Percentiles rank a stretch among this genome's conserved stretches.
These are phyloP conservation scores for Epichloe amarillans DNA, from an alignment of 2,329 filamentous ascomycete genomes.

Conservation along the genomic window DNA sequence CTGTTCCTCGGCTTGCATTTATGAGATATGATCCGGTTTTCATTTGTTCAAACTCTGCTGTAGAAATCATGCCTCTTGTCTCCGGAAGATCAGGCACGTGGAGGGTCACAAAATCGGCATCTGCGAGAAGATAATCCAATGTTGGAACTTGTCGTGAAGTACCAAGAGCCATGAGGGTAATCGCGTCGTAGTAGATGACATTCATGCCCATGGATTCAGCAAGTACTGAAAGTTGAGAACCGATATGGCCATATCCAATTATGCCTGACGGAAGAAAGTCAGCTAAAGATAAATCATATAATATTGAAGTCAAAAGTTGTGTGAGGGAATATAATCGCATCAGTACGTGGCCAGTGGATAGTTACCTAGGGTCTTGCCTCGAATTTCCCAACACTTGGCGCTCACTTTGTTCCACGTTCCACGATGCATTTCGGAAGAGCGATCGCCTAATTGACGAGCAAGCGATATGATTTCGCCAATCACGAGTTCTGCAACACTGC, in stretches of 20 bases:
- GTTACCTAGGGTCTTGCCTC: slow-evolving; percentile 84
- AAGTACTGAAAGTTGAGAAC: slow-evolving; percentile 85
- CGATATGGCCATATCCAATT: slow-evolving; percentile 94
- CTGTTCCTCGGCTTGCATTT: slow-evolving; percentile 86
- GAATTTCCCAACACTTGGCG: slow-evolving; percentile 91
- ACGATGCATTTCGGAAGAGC: slow-evolving; percentile 84
- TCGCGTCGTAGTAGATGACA: slow-evolving; percentile 92
- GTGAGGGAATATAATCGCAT: background rate
- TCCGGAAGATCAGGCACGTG: slow-evolving; percentile 91
- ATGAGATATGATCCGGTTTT: slow-evolving; percentile 87
- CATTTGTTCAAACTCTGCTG: slow-evolving; percentile 70
- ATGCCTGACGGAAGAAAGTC: slow-evolving; percentile 45
- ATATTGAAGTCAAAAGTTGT: background rate
- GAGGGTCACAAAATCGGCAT: slow-evolving; percentile 84
- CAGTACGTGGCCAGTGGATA: slow-evolving; percentile 3
- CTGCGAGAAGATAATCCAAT: slow-evolving; percentile 60
- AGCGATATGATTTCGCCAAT: slow-evolving; percentile 88
- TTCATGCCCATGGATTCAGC: slow-evolving; percentile 97
- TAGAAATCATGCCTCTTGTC: slow-evolving; percentile 85
- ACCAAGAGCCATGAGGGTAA: slow-evolving; percentile 89
- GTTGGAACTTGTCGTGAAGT: slow-evolving; percentile 72
- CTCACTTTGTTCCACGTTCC: slow-evolving; percentile 98
- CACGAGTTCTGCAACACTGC: slow-evolving; percentile 90
- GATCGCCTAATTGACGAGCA: slow-evolving; percentile 83
- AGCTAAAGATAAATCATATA: background rate